Evolutionary conservation across 495 filamentous ascomycete genomes (phyloP).

Genomic region (Podospora pseudopauciseta): DNA sequence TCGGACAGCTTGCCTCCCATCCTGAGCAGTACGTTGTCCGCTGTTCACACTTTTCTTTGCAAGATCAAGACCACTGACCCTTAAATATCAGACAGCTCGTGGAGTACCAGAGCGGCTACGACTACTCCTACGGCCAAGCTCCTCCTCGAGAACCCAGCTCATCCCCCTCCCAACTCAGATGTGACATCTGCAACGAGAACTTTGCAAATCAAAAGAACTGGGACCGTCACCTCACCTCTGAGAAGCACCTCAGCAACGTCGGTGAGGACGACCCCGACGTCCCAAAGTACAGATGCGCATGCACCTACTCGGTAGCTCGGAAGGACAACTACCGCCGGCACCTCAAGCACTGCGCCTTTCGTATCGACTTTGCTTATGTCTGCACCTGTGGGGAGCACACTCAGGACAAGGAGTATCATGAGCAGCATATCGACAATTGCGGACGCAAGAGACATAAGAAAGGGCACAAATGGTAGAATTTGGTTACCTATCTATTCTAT

Average conservation of each 20-base stretch:
- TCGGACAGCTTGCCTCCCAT: no score
- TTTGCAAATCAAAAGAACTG: constrained; percentile 11
- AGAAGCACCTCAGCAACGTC: not conserved
- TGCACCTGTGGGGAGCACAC: constrained; percentile 9
- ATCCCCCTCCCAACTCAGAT: constrained; percentile 8
- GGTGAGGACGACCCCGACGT: not conserved
- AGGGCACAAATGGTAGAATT: not conserved
- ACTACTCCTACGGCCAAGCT: not conserved
- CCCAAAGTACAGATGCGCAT: constrained; percentile 5
- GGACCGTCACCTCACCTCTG: constrained; percentile 4
- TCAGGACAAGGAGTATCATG: constrained; percentile 4
- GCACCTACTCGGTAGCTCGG: constrained; percentile 4
- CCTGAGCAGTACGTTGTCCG: no score
- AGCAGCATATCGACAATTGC: constrained; percentile 7
- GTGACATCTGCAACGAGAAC: constrained; percentile 26
- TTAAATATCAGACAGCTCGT: not conserved
- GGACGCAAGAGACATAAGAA: not conserved
- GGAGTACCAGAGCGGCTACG: not conserved
- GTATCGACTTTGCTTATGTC: not conserved
- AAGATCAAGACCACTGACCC: not conserved
- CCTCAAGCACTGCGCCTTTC: constrained; percentile 3
- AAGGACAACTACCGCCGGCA: constrained; percentile 15
- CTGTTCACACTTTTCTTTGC: no score
- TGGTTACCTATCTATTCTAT: no score
- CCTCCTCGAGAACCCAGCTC: not conserved